Evolutionary conservation across 2,329 filamentous ascomycete species (phyloP).

Genomic region (Boeremia lycopersici): DNA sequence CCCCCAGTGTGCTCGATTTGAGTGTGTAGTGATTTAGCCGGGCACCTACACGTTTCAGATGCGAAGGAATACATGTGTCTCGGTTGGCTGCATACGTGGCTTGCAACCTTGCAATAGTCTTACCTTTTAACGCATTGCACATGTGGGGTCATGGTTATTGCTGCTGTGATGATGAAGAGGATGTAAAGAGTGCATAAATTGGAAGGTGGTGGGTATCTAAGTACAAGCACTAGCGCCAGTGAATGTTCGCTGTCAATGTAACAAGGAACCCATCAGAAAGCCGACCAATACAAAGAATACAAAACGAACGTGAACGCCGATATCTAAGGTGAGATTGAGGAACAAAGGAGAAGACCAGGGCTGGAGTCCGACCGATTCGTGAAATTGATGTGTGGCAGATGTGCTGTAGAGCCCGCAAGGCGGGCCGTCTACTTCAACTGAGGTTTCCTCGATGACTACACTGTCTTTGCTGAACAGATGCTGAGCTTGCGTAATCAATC

Average conservation of each 20-base stretch:
- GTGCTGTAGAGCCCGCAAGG: no score
- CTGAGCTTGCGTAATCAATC: no score
- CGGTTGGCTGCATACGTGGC: constrained; percentile 1
- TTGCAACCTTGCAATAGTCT: not conserved
- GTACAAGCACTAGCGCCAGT: not conserved
- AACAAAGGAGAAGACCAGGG: not conserved
- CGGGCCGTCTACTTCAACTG: no score
- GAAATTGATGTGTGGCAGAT: no score
- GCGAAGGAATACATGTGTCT: not conserved
- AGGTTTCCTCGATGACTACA: no score
- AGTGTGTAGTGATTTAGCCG: not conserved
- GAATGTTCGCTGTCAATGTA: not conserved
- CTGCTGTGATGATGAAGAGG: not conserved
- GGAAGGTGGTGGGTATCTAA: not conserved
- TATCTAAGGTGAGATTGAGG: not conserved
- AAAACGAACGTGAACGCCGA: no score
- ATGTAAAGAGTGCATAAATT: not conserved
- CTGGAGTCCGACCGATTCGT: no score
- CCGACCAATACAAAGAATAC: not conserved
- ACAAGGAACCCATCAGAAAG: not conserved
- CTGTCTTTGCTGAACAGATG: no score
- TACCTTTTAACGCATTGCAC: not conserved
- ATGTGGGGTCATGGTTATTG: not conserved
- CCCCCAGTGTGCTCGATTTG: not conserved
- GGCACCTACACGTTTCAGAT: not conserved